Percentiles rank a stretch among this genome's conserved stretches.
phyloP scores from a whole-genome alignment of 805 yeast genomes.

The Saccharomycopsis fodiens region DNA sequence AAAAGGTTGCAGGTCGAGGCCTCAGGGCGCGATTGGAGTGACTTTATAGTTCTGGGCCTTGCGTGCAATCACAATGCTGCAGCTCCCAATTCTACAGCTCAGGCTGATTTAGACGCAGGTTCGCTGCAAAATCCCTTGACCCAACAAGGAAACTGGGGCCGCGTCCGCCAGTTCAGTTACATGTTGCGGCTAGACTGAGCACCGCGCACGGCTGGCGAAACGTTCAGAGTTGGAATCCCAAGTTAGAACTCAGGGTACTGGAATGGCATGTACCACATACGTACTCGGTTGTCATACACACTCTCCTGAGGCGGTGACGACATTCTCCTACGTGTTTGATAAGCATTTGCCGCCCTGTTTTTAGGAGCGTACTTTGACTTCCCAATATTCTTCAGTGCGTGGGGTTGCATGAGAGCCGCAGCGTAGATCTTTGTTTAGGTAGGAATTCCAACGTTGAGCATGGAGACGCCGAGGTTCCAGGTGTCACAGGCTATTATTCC shows the following conservation, averaged over 20 bases:
- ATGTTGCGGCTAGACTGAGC: neutral
- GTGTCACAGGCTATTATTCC: neutral
- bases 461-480: neutral
- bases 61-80: neutral
- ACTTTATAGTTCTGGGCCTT: neutral
- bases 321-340: too few relatives aligned
- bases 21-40: neutral
- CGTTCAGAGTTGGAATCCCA: too few relatives aligned
- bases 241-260: too few relatives aligned
- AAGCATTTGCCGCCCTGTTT: neutral
- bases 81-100: too few relatives aligned
- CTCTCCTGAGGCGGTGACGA: too few relatives aligned
- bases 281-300: too few relatives aligned
- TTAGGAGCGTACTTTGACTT: neutral
- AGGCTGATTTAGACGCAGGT: too few relatives aligned
- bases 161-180: neutral
- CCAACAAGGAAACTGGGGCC: slow-evolving; percentile 6
- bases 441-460: neutral
- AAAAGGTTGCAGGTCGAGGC: too few relatives aligned
- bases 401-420: neutral
- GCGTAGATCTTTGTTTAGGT: neutral
- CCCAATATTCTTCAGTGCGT: neutral
- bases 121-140: slow-evolving; percentile 11
- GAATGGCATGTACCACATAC: too few relatives aligned
- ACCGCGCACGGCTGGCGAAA: too few relatives aligned